Evolutionary conservation across 2,329 filamentous ascomycete genomes (phyloP).

Genomic region (Aureobasidium mangrovei): DNA sequence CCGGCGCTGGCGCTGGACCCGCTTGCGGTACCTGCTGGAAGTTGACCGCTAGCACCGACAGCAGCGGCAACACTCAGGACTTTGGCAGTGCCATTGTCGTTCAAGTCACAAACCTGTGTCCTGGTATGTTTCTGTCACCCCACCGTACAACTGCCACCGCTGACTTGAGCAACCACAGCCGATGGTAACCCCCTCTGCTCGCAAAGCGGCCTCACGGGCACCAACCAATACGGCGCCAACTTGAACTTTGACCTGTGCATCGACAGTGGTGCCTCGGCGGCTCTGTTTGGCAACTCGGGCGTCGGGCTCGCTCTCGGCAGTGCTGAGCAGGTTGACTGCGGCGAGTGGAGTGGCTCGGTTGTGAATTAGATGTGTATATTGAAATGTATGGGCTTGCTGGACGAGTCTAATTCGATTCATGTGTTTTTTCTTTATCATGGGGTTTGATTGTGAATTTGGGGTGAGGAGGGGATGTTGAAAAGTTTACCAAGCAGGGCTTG

Average conservation of each 20-base stretch:
- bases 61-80: constrained; percentile 23
- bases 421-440: too few relatives aligned
- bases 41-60: constrained; percentile 29
- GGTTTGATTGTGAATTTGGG: too few relatives aligned
- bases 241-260: constrained; percentile 36
- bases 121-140: constrained; percentile 15
- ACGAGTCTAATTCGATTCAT: too few relatives aligned
- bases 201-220: constrained; percentile 25
- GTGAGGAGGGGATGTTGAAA: too few relatives aligned
- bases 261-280: constrained; percentile 29
- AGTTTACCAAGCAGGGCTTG: too few relatives aligned
- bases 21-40: constrained; percentile 34
- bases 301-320: constrained; percentile 27
- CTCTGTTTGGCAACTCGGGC: constrained; percentile 28
- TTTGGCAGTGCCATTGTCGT: constrained; percentile 31
- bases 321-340: constrained; percentile 26
- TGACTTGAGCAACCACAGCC: neutral
- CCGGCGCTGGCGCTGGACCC: constrained; percentile 30
- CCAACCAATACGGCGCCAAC: constrained; percentile 33
- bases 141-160: too few relatives aligned
- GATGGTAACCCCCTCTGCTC: constrained; percentile 32
- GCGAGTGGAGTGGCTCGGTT: constrained; percentile 17
- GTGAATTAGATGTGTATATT: neutral
- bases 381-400: too few relatives aligned
- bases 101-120: constrained; percentile 35